phyloP scores from a whole-genome alignment of 2,329 filamentous ascomycete species.

The Scedosporium boydii region DNA sequence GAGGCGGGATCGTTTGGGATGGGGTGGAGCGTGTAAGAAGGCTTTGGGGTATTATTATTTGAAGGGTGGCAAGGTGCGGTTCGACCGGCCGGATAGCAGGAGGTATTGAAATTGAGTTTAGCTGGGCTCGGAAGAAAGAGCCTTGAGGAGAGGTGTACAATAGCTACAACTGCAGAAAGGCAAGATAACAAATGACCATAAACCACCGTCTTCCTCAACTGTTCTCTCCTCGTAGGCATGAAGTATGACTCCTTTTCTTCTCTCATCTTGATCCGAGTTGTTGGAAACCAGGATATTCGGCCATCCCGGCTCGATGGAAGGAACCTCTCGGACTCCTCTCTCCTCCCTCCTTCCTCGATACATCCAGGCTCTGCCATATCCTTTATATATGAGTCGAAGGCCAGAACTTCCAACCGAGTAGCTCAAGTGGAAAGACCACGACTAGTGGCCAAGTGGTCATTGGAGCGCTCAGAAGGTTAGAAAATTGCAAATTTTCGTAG shows the following conservation, averaged over 20 bases:
- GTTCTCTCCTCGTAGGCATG: no score
- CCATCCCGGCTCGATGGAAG: no score
- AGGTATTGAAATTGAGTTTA: neutral
- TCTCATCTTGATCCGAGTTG: no score
- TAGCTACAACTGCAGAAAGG: no score
- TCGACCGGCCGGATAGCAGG: neutral
- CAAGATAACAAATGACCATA: no score
- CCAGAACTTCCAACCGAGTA: neutral
- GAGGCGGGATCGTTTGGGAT: constrained; percentile 33
- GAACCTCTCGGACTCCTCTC: no score
- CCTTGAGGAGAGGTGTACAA: no score
- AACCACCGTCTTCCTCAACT: no score
- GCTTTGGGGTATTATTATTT: constrained; percentile 24
- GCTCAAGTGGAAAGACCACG: neutral
- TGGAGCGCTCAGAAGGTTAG: neutral
- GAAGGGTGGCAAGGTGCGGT: constrained; percentile 6
- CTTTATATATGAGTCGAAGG: neutral
- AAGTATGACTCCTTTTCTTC: no score
- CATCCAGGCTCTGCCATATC: neutral
- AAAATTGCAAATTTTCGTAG: neutral
- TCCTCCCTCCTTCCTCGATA: no score
- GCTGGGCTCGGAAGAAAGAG: no score
- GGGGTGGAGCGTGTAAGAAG: constrained; percentile 34
- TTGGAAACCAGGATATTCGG: no score
- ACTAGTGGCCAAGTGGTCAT: neutral